Evolutionary conservation across 1,139 yeast genomes (phyloP).

Genomic region (Debaryomyces nepalensis): DNA sequence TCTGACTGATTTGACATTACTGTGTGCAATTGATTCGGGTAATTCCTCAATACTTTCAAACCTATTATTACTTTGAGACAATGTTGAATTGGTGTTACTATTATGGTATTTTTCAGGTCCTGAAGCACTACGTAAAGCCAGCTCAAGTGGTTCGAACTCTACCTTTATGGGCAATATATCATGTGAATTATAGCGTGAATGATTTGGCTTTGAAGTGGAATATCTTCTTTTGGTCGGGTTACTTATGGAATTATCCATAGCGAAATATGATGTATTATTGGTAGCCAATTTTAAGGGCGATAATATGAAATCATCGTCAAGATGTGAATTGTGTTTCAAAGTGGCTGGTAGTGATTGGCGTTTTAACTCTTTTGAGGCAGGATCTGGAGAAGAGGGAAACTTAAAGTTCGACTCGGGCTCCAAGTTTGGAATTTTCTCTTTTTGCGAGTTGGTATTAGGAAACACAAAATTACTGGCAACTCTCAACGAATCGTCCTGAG

Average conservation of each 20-base stretch:
- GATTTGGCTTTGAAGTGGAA: slow-evolving; percentile 38
- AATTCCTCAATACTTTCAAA: slow-evolving; percentile 19
- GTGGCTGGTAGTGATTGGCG: slow-evolving; percentile 44
- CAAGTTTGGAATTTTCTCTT: background rate
- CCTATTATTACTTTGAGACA: slow-evolving; percentile 9
- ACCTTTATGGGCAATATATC: slow-evolving; percentile 51
- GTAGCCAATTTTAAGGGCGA: slow-evolving; percentile 47
- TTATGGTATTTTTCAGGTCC: slow-evolving; percentile 31
- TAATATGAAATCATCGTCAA: slow-evolving; percentile 44
- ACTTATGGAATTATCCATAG: slow-evolving; percentile 21
- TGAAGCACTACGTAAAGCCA: slow-evolving; percentile 32
- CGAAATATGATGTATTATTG: slow-evolving; percentile 25
- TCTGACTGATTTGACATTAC: slow-evolving; percentile 21
- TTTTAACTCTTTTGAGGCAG: slow-evolving; percentile 29
- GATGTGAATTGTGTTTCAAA: slow-evolving; percentile 25
- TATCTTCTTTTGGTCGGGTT: slow-evolving; percentile 28
- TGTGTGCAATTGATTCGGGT: slow-evolving; percentile 5
- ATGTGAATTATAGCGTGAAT: slow-evolving; percentile 49
- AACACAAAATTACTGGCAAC: slow-evolving; percentile 31
- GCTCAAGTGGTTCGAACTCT: slow-evolving; percentile 41
- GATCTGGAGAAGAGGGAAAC: slow-evolving; percentile 45
- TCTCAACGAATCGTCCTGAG: slow-evolving; percentile 26
- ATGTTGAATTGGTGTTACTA: slow-evolving; percentile 4
- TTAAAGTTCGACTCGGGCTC: slow-evolving; percentile 15
- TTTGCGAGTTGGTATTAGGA: slow-evolving; percentile 21